Base-by-base conservation (phyloP, 805 yeast species). In the Kuraishia molischiana region DNA sequence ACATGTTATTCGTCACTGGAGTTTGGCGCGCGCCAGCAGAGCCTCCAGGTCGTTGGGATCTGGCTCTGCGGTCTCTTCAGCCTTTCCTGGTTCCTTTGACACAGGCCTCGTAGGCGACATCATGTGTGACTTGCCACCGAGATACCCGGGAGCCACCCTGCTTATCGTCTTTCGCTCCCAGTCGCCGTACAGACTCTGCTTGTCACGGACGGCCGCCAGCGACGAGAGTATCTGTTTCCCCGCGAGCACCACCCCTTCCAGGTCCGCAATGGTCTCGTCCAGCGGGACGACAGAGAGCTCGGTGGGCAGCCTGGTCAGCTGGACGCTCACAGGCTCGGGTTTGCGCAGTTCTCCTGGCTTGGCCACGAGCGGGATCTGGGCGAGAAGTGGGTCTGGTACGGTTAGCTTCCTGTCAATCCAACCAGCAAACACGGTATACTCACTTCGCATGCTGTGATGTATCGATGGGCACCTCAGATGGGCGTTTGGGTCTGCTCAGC, bases 361-460 rank as follows among this genome's bases (percentile, higher is more conserved):
- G 22, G 49, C 54, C 4, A 48, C 40, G 13, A 54, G 41, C 5
- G 59, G 58, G 2, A 54, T 52, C 29, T 54, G 59, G 3, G 52
- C 47, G 3, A 54, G 39, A 5, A 54, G 35, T 14, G 46, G 42
- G 31, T 44, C 17, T 28, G 13, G 26, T 14, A 11, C 6, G 31
- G 31, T 28, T 14, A 28, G 26, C 11, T n/a, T n/a, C n/a, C n/a
- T n/a, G n/a, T n/a, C n/a, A n/a, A n/a, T n/a, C n/a, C n/a, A n/a
- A n/a, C n/a, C n/a, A n/a, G n/a, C n/a, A n/a, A n/a, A n/a, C n/a
- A n/a, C n/a, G n/a, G n/a, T n/a, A n/a, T n/a, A n/a, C n/a, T n/a
- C n/a, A n/a, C n/a, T n/a, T n/a, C n/a, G n/a, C n/a, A n/a, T n/a
- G n/a, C n/a, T n/a, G n/a, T n/a, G n/a, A n/a, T n/a, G n/a, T n/a